These are phyloP conservation scores for Tetrapisispora phaffii DNA, from an alignment of 805 yeast species.

Conservation along the genomic window DNA sequence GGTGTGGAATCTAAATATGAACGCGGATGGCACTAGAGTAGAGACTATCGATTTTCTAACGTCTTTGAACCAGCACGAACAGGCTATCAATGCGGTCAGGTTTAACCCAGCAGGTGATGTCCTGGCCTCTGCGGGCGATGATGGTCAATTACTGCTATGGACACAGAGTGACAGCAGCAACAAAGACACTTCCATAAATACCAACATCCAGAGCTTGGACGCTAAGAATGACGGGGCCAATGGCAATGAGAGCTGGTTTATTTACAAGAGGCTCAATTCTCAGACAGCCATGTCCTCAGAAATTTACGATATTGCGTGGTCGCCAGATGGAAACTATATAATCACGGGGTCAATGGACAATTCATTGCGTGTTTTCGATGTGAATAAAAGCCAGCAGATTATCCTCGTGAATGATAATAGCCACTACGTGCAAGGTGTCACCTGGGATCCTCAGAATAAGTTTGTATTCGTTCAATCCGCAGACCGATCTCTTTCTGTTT, in stretches of 20 bases:
- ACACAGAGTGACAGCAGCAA: slow-evolving; percentile 34
- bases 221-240: slow-evolving; percentile 16
- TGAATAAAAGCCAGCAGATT: slow-evolving; percentile 23
- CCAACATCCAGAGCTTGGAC: not conserved
- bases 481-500: slow-evolving; percentile 73
- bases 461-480: slow-evolving; percentile 82
- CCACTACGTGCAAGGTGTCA: slow-evolving; percentile 91
- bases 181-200: slow-evolving; percentile 1
- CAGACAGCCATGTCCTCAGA: slow-evolving; percentile 48
- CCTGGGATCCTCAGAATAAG: slow-evolving; percentile 85
- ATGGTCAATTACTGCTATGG: slow-evolving; percentile 85
- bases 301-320: slow-evolving; percentile 88
- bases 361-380: slow-evolving; percentile 57
- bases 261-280: slow-evolving; percentile 36
- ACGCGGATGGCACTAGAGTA: slow-evolving; percentile 16
- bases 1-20: slow-evolving; percentile 34
- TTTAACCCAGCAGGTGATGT: slow-evolving; percentile 58
- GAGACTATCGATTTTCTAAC: slow-evolving; percentile 64
- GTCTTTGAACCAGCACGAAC: slow-evolving; percentile 79
- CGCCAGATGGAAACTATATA: slow-evolving; percentile 67
- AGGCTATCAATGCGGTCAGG: slow-evolving; percentile 86
- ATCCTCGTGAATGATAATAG: slow-evolving; percentile 52
- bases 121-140: slow-evolving; percentile 91
- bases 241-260: slow-evolving; percentile 63
- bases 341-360: slow-evolving; percentile 93